These are phyloP conservation scores for Sporothrix inflata DNA, from an alignment of 2,329 filamentous ascomycete genomes.

Conservation along the genomic window DNA sequence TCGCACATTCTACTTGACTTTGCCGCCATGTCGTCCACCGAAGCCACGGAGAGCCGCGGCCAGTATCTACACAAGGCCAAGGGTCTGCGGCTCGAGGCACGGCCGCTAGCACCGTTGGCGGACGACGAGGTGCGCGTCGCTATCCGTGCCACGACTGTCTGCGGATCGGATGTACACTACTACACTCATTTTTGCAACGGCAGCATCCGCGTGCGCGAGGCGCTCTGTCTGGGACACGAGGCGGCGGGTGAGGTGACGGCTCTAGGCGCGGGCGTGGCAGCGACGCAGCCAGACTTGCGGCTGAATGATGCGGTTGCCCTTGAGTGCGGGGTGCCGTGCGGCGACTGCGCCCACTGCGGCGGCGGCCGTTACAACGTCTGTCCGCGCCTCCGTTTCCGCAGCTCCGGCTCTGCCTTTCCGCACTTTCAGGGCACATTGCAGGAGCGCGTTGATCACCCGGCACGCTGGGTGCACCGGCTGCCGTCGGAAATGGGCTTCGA, in stretches of 20 bases:
- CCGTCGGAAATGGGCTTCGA: neutral
- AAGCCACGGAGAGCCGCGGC: neutral
- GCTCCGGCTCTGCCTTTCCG: neutral
- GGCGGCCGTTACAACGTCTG: neutral
- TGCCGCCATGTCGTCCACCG: neutral
- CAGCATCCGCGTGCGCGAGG: neutral
- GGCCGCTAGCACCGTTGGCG: neutral
- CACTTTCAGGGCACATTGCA: neutral
- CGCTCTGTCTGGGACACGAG: neutral
- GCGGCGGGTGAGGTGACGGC: neutral
- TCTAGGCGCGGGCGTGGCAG: neutral
- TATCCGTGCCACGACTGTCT: neutral
- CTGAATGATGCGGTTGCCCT: neutral
- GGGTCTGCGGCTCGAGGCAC: neutral
- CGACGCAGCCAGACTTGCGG: neutral
- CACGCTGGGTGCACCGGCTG: neutral
- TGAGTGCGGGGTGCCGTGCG: neutral
- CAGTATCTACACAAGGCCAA: neutral
- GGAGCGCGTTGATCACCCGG: neutral
- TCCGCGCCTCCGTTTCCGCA: neutral
- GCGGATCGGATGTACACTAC: neutral
- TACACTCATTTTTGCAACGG: neutral
- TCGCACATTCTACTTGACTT: too few species aligned
- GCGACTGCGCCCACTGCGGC: neutral
- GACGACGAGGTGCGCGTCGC: neutral